Evolutionary conservation across 108 stramenopile species (phyloP), one percentile per base, ranked within the genome.

Genomic region (Stephanodiscus triporus): DNA sequence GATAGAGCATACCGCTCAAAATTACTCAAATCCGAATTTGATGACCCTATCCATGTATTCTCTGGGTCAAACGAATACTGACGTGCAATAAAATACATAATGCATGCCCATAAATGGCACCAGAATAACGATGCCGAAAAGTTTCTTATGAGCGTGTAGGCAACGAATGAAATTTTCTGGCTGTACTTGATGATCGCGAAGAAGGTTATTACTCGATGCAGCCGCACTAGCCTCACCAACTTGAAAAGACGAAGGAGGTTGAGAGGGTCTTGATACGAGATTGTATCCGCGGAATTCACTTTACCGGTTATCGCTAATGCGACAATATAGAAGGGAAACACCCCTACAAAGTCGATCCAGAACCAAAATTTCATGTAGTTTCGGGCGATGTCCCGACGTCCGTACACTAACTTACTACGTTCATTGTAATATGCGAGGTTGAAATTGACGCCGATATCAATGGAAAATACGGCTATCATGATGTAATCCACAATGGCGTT

Each of bases 11-110:
- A 89, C 27, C 63, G 48, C 42, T 89, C 82, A 20, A 60, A 60
- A 7, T 9, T 51, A 30, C 16, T 83, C 65, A 84, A 14, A 30
- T 51, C 62, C n/a, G 45, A 30, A 11, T 64, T 51, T 1, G 16
- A 16, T 32, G 40, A 53, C 48, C 84, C 87, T 56, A 87, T 67
- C 88, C 86, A 86, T 10, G 86, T 87, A 6, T 68, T 51, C 9
- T 85, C 85, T 36, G 17, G 30, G 29, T 85, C 75, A 72, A 87
- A 89, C 42, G 66, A 70, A 24, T 69, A 70, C 30, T 84, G 72
- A 0, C 81, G 37, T 27, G 88, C 86, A 48, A 89, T 86, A 47
- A 87, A 89, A 50, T 75, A 89, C 69, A 89, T 80, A 58, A 79
- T 71, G 32, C 88, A 89, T 0, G 88, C 88, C 50, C 81, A 58